phyloP scores from a whole-genome alignment of 1,284 basidiomycete species.

The Ganoderma meredithae region DNA sequence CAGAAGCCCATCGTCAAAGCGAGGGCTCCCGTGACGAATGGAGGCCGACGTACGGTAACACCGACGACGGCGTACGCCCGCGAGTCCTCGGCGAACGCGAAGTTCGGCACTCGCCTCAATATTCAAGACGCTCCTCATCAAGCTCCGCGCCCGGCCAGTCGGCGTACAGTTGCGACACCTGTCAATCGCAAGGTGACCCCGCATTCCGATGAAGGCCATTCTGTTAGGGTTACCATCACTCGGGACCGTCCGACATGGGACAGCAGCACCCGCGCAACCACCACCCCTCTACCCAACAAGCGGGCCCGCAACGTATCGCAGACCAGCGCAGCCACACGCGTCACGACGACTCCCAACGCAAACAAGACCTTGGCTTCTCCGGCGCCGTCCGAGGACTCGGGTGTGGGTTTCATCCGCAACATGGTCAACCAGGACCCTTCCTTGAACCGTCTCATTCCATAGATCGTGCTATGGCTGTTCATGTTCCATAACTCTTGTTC shows the following conservation, averaged over 20 bases:
- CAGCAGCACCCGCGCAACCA: constrained; percentile 56
- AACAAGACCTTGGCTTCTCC: constrained; percentile 70
- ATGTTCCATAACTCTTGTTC: constrained; percentile 24
- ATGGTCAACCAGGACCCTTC: constrained; percentile 77
- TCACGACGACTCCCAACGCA: constrained; percentile 41
- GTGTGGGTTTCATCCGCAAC: constrained; percentile 81
- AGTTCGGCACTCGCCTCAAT: constrained; percentile 76
- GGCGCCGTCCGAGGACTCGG: constrained; percentile 84
- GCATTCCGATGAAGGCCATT: constrained; percentile 65
- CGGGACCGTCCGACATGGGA: constrained; percentile 69
- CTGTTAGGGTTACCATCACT: constrained; percentile 72
- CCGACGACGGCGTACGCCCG: constrained; percentile 67
- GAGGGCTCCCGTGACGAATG: constrained; percentile 46
- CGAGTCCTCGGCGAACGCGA: constrained; percentile 85
- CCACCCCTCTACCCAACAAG: constrained; percentile 50
- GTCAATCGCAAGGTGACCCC: constrained; percentile 53
- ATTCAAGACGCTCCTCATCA: constrained; percentile 60
- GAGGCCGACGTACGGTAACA: constrained; percentile 54
- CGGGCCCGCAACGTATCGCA: constrained; percentile 76
- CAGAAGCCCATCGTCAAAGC: constrained; percentile 76
- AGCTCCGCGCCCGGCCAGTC: constrained; percentile 64
- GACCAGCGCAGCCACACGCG: constrained; percentile 60
- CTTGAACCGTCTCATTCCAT: constrained; percentile 53
- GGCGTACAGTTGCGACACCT: constrained; percentile 63
- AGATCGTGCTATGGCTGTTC: constrained; percentile 28